Percentiles rank a stretch among this genome's conserved stretches.
Conservation (phyloP, 1,139 yeast species). For the Hansenula lynferdii region DNA sequence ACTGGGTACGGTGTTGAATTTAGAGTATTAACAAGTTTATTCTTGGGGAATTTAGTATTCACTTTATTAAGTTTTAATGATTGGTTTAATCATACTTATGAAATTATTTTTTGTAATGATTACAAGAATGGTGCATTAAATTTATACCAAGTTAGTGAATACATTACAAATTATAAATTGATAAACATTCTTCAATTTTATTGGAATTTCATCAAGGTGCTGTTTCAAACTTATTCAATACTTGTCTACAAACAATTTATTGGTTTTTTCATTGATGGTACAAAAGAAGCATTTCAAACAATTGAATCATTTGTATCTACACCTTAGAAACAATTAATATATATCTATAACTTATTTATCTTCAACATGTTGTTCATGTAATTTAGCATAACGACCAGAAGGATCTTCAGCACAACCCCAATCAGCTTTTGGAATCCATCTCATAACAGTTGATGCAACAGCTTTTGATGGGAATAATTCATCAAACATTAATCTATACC, state of each 20-base stretch:
- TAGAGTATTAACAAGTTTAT: slow-evolving; percentile 16
- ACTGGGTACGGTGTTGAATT: slow-evolving; percentile 15
- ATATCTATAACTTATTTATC: no score
- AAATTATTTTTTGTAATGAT: slow-evolving; percentile 21
- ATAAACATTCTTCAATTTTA: slow-evolving; percentile 4
- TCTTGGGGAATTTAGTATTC: slow-evolving; percentile 16
- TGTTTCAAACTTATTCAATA: slow-evolving; percentile 6
- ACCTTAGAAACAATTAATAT: background rate
- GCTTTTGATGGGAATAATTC: slow-evolving; percentile 85
- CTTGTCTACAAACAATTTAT: slow-evolving; percentile 16
- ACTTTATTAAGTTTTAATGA: slow-evolving; percentile 15
- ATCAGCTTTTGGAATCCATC: slow-evolving; percentile 99
- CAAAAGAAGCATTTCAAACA: slow-evolving; percentile 9
- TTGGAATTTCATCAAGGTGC: background rate
- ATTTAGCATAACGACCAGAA: slow-evolving; percentile 92
- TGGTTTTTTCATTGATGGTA: slow-evolving; percentile 9
- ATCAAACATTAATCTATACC: slow-evolving; percentile 97
- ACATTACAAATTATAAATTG: slow-evolving; percentile 16
- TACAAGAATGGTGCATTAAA: slow-evolving; percentile 20
- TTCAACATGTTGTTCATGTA: slow-evolving; percentile 63
- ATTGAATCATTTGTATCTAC: slow-evolving; percentile 1
- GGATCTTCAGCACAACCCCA: slow-evolving; percentile 99
- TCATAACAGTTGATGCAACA: slow-evolving; percentile 95
- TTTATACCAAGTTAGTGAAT: slow-evolving; percentile 18
- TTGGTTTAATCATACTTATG: slow-evolving; percentile 19